Evolutionary conservation across 2,329 filamentous ascomycete genomes (phyloP).

Genomic region (Xylariomycetidae sp.): DNA sequence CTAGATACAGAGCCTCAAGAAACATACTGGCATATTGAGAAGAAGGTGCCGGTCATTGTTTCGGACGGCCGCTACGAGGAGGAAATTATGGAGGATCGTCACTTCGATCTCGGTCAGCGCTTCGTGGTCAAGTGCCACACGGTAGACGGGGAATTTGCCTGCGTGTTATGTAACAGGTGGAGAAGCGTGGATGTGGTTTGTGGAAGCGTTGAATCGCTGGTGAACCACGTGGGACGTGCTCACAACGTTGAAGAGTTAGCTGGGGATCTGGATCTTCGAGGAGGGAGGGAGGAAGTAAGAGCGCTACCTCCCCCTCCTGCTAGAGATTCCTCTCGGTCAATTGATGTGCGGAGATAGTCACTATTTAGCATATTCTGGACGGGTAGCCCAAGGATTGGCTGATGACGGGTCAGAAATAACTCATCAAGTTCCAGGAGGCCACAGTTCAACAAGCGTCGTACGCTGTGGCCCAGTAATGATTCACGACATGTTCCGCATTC

Average conservation of each 20-base stretch:
- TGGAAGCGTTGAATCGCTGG: constrained; percentile 22
- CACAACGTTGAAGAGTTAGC: constrained; percentile 12
- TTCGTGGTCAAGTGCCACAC: constrained; percentile 35
- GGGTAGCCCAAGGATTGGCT: too few relatives aligned
- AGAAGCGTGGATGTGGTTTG: constrained; percentile 25
- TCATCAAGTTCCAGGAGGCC: too few relatives aligned
- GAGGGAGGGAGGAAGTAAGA: too few relatives aligned
- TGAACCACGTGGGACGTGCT: constrained; percentile 23
- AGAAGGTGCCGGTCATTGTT: constrained; percentile 10
- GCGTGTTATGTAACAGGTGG: constrained; percentile 25
- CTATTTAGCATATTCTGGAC: too few relatives aligned
- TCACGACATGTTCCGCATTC: too few relatives aligned
- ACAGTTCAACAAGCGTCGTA: too few relatives aligned
- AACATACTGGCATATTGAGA: constrained; percentile 24
- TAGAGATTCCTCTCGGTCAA: too few relatives aligned
- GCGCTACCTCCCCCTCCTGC: too few relatives aligned
- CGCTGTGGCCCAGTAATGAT: too few relatives aligned
- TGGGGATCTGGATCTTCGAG: constrained; percentile 11
- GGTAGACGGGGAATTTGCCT: constrained; percentile 26
- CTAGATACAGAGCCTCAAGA: constrained; percentile 20
- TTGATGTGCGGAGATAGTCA: too few relatives aligned
- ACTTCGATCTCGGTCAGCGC: constrained; percentile 27
- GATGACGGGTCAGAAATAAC: too few relatives aligned
- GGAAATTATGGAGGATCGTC: constrained; percentile 20
- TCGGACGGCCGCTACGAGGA: constrained; percentile 5